Base-by-base conservation (phyloP, 169 alveolate species). In the Plasmodium gallinaceum region DNA sequence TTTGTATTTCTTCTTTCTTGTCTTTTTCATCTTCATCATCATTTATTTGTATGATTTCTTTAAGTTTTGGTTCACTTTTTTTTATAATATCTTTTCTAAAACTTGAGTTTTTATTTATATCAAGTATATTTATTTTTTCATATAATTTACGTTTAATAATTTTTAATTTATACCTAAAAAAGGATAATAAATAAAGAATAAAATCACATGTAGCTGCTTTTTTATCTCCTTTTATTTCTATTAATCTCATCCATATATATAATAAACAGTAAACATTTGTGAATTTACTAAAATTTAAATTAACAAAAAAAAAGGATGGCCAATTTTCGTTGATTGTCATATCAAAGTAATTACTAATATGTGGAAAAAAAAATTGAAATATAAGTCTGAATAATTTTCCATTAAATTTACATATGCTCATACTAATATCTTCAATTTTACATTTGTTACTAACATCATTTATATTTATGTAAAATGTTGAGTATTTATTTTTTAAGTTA, bases 291-390 rank as follows among this genome's bases (percentile, higher is more conserved):
- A 80, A 80, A 46, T 45, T 80, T 16, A 80, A 54, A 45, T 80
- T 80, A 52, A 80, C 74, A 39, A 80, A 80, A 66, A 80, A 80
- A 66, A 80, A 80, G 16, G 72, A 37, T 66, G 90, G 54, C 90
- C 90, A 80, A 0, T 61, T 66, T 9, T 80, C 85, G 61, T 48
- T 69, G 9, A 80, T 46, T 46, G 83, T 26, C 16, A 69, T 68
- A 68, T 80, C 90, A 46, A 80, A 68, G 64, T 66, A 80, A 39
- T 66, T 10, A 43, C 90, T 68, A 42, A 80, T 48, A 60, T 68
- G 70, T 0, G 90, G 90, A 51, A 80, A 80, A 37, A 80, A 80
- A 57, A 66, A 80, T 54, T 80, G 90, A 54, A 66, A 80, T 60
- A 80, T 58, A 20, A 80, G 61, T 12, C 83, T 70, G 54, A 80